Base-by-base conservation (phyloP, 768 basidiomycete species). In the Tephrocybe rancida region DNA sequence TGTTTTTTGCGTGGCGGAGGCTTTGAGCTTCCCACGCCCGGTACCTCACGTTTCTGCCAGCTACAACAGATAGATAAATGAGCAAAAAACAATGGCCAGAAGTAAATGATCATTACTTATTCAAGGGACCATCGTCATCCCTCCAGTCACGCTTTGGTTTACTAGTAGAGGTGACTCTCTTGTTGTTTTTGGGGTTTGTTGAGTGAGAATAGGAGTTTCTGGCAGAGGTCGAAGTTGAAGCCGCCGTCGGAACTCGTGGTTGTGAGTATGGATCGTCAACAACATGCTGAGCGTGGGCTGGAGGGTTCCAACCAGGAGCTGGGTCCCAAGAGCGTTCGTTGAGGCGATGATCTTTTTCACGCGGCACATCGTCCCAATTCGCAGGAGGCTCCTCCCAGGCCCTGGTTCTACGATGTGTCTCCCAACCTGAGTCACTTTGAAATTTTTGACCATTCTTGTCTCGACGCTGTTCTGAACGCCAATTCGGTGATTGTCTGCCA, bases 271-370 rank as follows among this genome's bases (percentile, higher is more conserved):
- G 73, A 32, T 69, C 66, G 47, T 73, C 73, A 21, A 67, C 64
- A 21, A 73, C 70, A 44, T 77, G 75, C 81, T 69, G 25, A 63
- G 58, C n/a, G 19, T 71, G 73, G 22, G 68, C 70, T 32, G 77
- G 75, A 46, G 80, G 66, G 54, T 85, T 79, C 88, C 88, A 90
- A 5, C 80, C 77, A 22, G 85, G 80, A 32, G 85, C 85, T 52
- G 88, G 87, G 59, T 88, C 86, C 88, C 88, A 90, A 52, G 83
- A 71, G 45, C 88, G 81, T 47, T 86, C 82, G 64, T 80, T 79
- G 18, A 64, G 34, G 19, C 50, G 39, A 35, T 57, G 64, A 19
- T 64, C 65, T 38, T 70, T 71, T 63, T 70, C 69, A 41, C 57
- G 57, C n/a, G 61, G 52, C 8, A 24, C 32, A 27, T 61, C 60